phyloP scores from a whole-genome alignment of 805 yeast genomes.

The Scheffersomyces stipitis region DNA sequence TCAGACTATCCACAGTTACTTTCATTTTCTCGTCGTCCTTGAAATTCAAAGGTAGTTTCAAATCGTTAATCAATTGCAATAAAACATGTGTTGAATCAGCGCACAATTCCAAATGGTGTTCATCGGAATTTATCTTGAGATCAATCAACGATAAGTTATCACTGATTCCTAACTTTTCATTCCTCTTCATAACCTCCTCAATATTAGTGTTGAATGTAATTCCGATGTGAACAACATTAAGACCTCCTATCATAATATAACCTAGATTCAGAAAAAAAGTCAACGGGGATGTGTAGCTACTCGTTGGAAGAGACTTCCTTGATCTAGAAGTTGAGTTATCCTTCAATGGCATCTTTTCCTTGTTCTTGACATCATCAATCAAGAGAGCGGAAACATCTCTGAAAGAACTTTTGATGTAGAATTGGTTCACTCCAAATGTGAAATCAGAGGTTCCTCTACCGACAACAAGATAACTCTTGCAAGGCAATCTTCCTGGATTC shows the following conservation, averaged over 20 bases:
- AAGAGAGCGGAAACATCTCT: slow-evolving; percentile 52
- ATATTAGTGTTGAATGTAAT: slow-evolving; percentile 25
- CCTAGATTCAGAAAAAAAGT: slow-evolving; percentile 48
- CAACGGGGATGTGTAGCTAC: slow-evolving; percentile 27
- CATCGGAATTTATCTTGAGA: slow-evolving; percentile 49
- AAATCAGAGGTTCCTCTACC: slow-evolving; percentile 57
- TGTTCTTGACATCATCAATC: slow-evolving; percentile 54
- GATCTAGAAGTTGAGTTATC: background rate
- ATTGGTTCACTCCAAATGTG: slow-evolving; percentile 29
- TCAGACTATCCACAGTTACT: slow-evolving; percentile 26
- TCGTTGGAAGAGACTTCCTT: background rate
- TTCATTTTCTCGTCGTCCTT: slow-evolving; percentile 61
- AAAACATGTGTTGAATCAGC: slow-evolving; percentile 84
- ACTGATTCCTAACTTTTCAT: slow-evolving; percentile 16
- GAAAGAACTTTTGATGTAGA: slow-evolving; percentile 44
- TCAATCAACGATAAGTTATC: slow-evolving; percentile 34
- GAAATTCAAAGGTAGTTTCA: slow-evolving; percentile 66
- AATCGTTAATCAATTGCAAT: slow-evolving; percentile 63
- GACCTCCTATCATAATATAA: slow-evolving; percentile 50
- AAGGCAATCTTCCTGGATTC: slow-evolving; percentile 57
- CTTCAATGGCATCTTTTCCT: background rate
- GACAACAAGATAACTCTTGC: slow-evolving; percentile 54
- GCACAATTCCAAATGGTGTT: slow-evolving; percentile 56
- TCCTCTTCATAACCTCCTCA: slow-evolving; percentile 17
- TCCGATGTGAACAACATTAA: slow-evolving; percentile 40